A percentile compares a stretch with the other conserved stretches of the same genome.
Evolutionary conservation across 805 yeast genomes (phyloP).

Genomic region (Suhomyces kilbournensis): DNA sequence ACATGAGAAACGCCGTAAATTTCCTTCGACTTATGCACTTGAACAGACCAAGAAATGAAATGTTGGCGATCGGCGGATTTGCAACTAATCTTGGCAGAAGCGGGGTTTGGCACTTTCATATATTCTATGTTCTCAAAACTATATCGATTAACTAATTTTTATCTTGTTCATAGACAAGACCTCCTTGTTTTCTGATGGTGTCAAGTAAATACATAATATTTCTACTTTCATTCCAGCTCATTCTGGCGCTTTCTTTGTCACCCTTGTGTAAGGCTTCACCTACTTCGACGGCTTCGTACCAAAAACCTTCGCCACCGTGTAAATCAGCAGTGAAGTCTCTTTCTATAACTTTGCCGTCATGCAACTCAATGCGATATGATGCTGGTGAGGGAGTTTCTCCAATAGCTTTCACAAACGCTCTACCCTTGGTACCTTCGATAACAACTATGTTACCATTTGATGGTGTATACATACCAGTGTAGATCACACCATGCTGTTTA

Average conservation of each 20-base stretch:
- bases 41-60: not conserved
- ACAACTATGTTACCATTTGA: conserved; percentile 7
- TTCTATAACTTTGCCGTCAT: conserved; percentile 15
- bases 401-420: conserved; percentile 6
- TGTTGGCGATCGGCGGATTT: not conserved
- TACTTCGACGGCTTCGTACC: conserved; percentile 55
- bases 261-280: conserved; percentile 45
- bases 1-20: not conserved
- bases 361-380: conserved; percentile 14
- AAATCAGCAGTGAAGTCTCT: conserved; percentile 20
- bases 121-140: not conserved
- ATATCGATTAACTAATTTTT: not conserved
- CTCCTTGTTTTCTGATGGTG: conserved; percentile 40
- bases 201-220: conserved; percentile 51
- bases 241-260: conserved; percentile 28
- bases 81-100: not conserved
- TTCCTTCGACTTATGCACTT: not conserved
- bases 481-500: conserved; percentile 39
- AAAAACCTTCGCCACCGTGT: conserved; percentile 46
- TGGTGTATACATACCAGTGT: conserved; percentile 11
- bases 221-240: conserved; percentile 47
- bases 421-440: conserved; percentile 12
- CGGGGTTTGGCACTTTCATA: not conserved
- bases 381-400: conserved; percentile 15
- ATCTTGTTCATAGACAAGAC: conserved; percentile 44